These are phyloP conservation scores for Ophiocordyceps sinensis DNA, from an alignment of 2,329 filamentous ascomycete genomes.

Conservation along the genomic window DNA sequence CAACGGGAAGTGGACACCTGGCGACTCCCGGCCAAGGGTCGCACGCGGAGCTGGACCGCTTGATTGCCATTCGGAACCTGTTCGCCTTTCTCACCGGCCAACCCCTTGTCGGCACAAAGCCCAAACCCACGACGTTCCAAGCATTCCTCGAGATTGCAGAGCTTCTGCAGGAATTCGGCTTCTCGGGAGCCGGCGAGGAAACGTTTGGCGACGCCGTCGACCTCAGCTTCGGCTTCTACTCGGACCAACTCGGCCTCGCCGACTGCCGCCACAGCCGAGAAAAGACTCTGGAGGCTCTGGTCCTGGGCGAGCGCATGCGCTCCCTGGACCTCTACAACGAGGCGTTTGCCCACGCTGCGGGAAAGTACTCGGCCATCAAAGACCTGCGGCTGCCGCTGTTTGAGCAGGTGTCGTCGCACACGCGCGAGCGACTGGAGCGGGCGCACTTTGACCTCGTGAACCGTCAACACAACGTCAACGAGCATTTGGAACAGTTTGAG, in stretches of 20 bases:
- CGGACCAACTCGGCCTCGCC: constrained; percentile 60
- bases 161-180: constrained; percentile 42
- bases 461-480: constrained; percentile 54
- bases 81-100: constrained; percentile 53
- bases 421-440: constrained; percentile 66
- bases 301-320: constrained; percentile 80
- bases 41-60: constrained; percentile 31
- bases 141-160: constrained; percentile 39
- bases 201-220: constrained; percentile 46
- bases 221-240: constrained; percentile 57
- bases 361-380: constrained; percentile 65
- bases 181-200: constrained; percentile 38
- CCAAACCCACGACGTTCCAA: constrained; percentile 35
- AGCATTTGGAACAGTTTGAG: constrained; percentile 72
- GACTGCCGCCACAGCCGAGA: constrained; percentile 74
- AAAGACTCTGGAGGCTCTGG: constrained; percentile 76
- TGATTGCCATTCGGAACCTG: constrained; percentile 47
- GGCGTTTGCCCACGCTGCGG: constrained; percentile 80
- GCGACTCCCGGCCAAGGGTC: constrained; percentile 17
- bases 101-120: constrained; percentile 43
- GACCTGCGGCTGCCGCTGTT: constrained; percentile 55
- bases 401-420: constrained; percentile 52
- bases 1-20: constrained; percentile 19
- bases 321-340: constrained; percentile 76
- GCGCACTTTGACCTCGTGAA: constrained; percentile 67